Percentiles rank a stretch among this genome's conserved stretches.
Evolutionary conservation across 169 alveolate species (phyloP).

Genomic region (Eimeria maxima): DNA sequence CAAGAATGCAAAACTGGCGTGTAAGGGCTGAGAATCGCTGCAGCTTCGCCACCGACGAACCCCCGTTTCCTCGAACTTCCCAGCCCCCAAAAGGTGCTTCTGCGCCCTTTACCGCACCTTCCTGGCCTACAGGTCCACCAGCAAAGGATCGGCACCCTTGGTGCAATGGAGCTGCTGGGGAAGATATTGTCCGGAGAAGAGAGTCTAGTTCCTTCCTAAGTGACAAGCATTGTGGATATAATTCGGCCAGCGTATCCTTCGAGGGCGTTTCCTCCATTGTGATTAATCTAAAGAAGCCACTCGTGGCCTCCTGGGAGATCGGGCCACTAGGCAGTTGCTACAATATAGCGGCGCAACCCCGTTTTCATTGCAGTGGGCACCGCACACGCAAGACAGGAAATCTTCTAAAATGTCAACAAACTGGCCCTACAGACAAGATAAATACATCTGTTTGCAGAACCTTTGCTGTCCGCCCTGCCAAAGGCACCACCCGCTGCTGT

Average conservation of each 20-base stretch:
- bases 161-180: not conserved
- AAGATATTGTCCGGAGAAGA: slow-evolving; percentile 28
- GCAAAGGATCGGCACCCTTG: not conserved
- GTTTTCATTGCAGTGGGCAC: not conserved
- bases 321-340: not conserved
- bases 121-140: slow-evolving; percentile 23
- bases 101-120: not conserved
- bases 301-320: not conserved
- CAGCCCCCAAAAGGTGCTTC: not conserved
- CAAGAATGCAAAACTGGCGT: slow-evolving; percentile 73
- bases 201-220: slow-evolving; percentile 70
- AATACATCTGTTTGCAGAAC: not conserved
- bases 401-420: not conserved
- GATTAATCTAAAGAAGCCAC: not conserved
- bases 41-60: slow-evolving; percentile 55
- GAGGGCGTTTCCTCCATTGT: slow-evolving; percentile 49
- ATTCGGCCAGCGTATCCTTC: slow-evolving; percentile 17
- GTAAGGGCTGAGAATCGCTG: slow-evolving; percentile 78
- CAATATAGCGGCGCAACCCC: slow-evolving; percentile 9
- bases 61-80: not conserved
- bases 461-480: not conserved
- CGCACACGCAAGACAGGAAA: not conserved
- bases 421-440: not conserved
- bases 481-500: not conserved
- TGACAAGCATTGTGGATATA: slow-evolving; percentile 70